Evolutionary conservation across 345 rosid genomes (phyloP), one percentile per base, ranked within the genome.

Genomic region (Populus tremula): DNA sequence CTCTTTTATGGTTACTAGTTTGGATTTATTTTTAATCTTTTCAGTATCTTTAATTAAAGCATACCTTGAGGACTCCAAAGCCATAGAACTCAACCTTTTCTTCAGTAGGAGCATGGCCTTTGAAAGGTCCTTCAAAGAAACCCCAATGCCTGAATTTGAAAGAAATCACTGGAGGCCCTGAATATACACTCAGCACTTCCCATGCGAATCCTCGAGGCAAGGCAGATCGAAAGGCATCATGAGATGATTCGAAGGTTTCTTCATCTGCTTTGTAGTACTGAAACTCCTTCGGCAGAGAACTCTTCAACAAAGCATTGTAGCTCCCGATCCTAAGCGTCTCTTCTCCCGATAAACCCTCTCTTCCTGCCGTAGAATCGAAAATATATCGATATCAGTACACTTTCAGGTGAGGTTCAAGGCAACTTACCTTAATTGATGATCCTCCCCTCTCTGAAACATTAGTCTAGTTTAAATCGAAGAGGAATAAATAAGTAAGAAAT

Each of bases 121-220:
- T 88, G 72, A 81, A 94, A 72, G 87, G 88, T 8, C 94, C 97
- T 80, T 91, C 93, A 80, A 89, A 94, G 85, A 85, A 85, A 33
- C 96, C 97, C 96, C 96, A 91, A 54, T 90, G 97, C 89, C 96
- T 87, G 78, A 90, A 94, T 86, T 92, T 92, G 86, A 82, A 92
- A 68, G 93, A 75, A 71, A 92, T 90, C 25, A 82, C 71, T 1
- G 97, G 98, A 4, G 94, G 98, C 14, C 96, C 92, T 0, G 94
- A 89, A 74, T 90, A 90, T 27, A 92, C 96, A 8, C 43, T 49
- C 17, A 89, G 63, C 72, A 91, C 84, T 83, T 91, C 98, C 92
- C 91, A 91, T 0, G 97, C 95, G 84, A 94, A 93, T n/a, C 98
- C 97, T 0, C 94, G 86, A 2, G 93, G 97, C 64, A 94, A 83